Base-by-base conservation (phyloP, 257 asterid species). In the Solanum arcanum region DNA sequence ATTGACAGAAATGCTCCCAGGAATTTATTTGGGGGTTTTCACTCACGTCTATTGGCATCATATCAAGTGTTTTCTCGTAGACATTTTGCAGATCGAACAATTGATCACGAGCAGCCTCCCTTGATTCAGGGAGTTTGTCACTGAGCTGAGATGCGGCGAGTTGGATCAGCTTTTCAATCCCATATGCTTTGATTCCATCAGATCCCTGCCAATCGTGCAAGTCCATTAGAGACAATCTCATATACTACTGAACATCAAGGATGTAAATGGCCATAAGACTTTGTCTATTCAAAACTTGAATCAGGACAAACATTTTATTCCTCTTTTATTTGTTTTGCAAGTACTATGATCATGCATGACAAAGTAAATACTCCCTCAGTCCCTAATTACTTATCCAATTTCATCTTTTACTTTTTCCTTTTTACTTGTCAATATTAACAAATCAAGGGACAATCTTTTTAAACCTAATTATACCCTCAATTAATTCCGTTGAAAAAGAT, bases 101-200 rank as follows among this genome's bases (percentile, higher is more conserved):
- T 64, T 95, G 90, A 86, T 91, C 81, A 81, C 98, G 98, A 44
- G 98, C 98, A 27, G 98, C 98, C 86, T 96, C 98, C 89, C 96
- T 93, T n/a, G 99, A 96, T 91, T 93, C 98, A 0, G 99, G 99
- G 88, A 96, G 98, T 90, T 92, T 92, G 91, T 93, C 98, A 42
- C 93, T 93, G 12, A 96, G 97, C 91, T 96, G 98, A 86, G 97
- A 92, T 88, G 92, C 94, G 66, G 95, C 97, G 88, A 93, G 92
- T 90, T 95, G 97, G 75, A 96, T 88, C 92, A 96, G 90, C 86
- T 95, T 95, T 90, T 95, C 99, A 66, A 95, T 90, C 82, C 99
- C 97, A 72, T 92, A 96, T 83, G 87, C 91, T 90, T 92, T 86
- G 21, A 93, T 92, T 70, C 98, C 98, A n/a, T 93, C 98, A 89